Evolutionary conservation across 2,329 filamentous ascomycete species (phyloP), one percentile per base, ranked within the genome.

Genomic region (Hymenoscyphus albidus): DNA sequence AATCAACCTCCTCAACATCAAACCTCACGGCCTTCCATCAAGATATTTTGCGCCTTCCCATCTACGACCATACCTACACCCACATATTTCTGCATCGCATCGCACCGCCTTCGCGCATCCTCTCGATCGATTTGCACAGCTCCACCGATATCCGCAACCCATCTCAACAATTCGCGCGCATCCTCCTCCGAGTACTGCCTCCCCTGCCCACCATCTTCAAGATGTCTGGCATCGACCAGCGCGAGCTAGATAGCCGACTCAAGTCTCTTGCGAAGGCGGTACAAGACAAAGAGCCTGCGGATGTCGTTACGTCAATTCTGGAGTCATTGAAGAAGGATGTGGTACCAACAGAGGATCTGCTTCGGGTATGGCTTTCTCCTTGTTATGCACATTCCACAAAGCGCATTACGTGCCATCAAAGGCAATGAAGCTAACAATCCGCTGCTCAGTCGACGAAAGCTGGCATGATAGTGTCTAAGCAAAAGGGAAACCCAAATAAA

Each of bases 401-500:
- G 57, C 62, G 51, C 54, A 65, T 35, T 35, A 10, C 35, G 9
- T 64, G 51, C 31, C 48, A 42, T 62, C 22, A 14, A 42, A 56
- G 5, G 35, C 9, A 54, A 58, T 42, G 18, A 63, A n/a, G 64
- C 62, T 70, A 51, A 69, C 61, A 56, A 54, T 32, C 61, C 22
- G 58, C 16, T 63, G 10, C 48, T 10, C 18, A 89, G 87, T 83
- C 90, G 54, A 98, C 94, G n/a, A 91, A 90, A 72, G 94, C 96
- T 61, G 95, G 95, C 72, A 89, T 97, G 70, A 87, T 90, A 60
- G 91, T 98, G 68, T 94, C 93, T 77, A 94, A 93, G 76, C 85
- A 89, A 60, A 83, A 87, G 62, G 79, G 90, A 66, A 93, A 96
- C 77, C 78, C 87, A 64, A 90, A 96, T 81, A 93, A 91, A 77